Base-by-base conservation (phyloP, 495 filamentous ascomycete genomes). In the Xylaria intraflava region DNA sequence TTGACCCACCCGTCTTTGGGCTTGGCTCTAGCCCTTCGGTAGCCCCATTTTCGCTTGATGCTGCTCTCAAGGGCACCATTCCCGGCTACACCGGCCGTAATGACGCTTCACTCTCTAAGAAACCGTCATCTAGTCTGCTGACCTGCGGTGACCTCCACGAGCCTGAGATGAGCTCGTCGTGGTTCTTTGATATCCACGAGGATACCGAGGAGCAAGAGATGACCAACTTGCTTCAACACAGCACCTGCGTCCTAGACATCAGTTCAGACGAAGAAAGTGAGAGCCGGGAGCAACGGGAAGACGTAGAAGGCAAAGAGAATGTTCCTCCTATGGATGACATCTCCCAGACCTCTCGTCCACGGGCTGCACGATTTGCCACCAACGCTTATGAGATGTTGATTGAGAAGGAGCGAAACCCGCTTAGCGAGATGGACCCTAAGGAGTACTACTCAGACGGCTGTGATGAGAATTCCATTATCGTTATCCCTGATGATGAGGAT, bases 141-240 rank as follows among this genome's bases (percentile, higher is more conserved):
- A 54, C 49, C 27, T 40, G 59, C 33, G 41, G 47, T 48, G 58
- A 23, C 55, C 61, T 60, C 49, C 55, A 55, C 38, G 69, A 76
- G 39, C 51, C 78, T 11, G 76, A 78, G 46, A 66, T 72, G 40
- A 81, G 78, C 22, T 80, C 82, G 20, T 79, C 79, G 14, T 96
- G 92, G 92, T 85, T 85, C 72, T 97, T 97, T 66, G 84, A 90
- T 38, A 97, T 98, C 68, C 84, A 98, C 62, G 91, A 96, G 65
- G 93, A 98, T 69, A 88, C 88, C 0, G 80, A 82, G 27, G 87
- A 94, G 59, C 88, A 98, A 59, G 83, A 91, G 61, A 85, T 89
- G 68, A 85, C 88, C 48, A 96, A 94, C 63, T 71, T 95, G 3
- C 87, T 97, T 75, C 85, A 95, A 64, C 92, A 96, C 70, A 87